phyloP scores from a whole-genome alignment of 805 yeast genomes.

The Candida sakaeoensis region DNA sequence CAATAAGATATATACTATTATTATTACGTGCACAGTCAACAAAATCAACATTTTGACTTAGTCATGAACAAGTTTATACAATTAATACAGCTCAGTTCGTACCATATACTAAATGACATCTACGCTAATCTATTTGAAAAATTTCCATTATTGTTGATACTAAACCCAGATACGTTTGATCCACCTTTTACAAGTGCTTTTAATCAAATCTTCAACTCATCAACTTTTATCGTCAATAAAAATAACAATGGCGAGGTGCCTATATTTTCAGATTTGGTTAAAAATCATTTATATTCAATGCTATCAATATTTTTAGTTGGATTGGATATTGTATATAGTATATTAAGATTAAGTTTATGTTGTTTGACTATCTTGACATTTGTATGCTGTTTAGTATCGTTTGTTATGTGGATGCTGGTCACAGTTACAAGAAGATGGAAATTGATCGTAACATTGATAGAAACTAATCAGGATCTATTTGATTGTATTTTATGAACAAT shows the following conservation, averaged over 20 bases:
- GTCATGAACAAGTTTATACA: too few relatives aligned
- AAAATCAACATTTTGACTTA: too few relatives aligned
- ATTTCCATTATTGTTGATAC: constrained; percentile 16
- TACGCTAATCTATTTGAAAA: constrained; percentile 6
- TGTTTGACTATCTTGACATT: constrained; percentile 12
- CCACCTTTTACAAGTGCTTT: constrained; percentile 24
- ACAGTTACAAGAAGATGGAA: constrained; percentile 17
- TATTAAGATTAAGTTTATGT: constrained; percentile 15
- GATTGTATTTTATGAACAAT: too few relatives aligned
- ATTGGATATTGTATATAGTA: constrained; percentile 17
- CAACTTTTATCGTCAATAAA: constrained; percentile 3
- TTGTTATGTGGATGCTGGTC: constrained; percentile 13
- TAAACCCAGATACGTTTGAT: constrained; percentile 20
- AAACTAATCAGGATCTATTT: constrained; percentile 7
- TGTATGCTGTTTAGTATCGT: constrained; percentile 11
- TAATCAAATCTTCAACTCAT: constrained; percentile 12
- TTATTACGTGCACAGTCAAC: too few relatives aligned
- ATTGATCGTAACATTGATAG: constrained; percentile 5
- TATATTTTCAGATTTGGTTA: neutral
- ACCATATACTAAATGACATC: constrained; percentile 11
- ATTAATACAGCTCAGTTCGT: neutral
- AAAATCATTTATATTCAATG: neutral
- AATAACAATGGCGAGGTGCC: neutral
- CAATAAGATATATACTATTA: neutral
- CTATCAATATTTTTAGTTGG: constrained; percentile 11